phyloP scores from a whole-genome alignment of 2,329 filamentous ascomycete genomes.

The Geoglossum cookeanum region DNA sequence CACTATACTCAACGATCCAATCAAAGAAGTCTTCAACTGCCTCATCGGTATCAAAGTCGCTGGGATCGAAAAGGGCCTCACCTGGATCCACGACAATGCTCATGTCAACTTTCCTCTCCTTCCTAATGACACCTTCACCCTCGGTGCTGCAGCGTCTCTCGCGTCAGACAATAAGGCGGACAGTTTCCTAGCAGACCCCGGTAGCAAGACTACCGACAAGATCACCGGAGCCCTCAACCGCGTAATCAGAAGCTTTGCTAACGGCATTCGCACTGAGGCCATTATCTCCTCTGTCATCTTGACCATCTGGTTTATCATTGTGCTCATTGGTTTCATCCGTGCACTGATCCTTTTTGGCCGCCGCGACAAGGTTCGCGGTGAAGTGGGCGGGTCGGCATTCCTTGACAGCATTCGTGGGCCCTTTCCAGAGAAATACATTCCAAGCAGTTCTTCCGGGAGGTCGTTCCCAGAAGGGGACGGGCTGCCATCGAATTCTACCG shows the following conservation, averaged over 20 bases:
- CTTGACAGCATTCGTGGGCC: background rate
- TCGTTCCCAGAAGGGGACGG: background rate
- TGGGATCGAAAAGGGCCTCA: conserved; percentile 70
- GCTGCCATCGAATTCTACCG: background rate
- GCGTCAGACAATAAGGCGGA: conserved; percentile 28
- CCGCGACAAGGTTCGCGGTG: conserved; percentile 40
- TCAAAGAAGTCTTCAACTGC: conserved; percentile 65
- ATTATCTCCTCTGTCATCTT: conserved; percentile 61
- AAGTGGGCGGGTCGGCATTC: conserved; percentile 29
- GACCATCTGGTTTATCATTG: conserved; percentile 57
- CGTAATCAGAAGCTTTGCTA: conserved; percentile 47
- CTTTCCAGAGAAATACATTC: background rate
- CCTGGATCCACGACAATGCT: conserved; percentile 79
- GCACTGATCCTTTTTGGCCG: conserved; percentile 41
- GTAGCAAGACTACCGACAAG: conserved; percentile 56
- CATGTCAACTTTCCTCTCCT: conserved; percentile 65
- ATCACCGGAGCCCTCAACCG: conserved; percentile 57
- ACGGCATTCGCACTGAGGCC: conserved; percentile 53
- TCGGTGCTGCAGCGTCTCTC: conserved; percentile 45
- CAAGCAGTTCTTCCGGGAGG: background rate
- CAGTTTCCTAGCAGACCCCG: conserved; percentile 61
- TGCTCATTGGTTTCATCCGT: conserved; percentile 53
- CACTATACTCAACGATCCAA: conserved; percentile 60
- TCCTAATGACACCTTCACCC: conserved; percentile 62
- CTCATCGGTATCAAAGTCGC: conserved; percentile 77